These are phyloP conservation scores for Apiospora pterosperma DNA, from an alignment of 2,329 filamentous ascomycete species.

Conservation along the genomic window DNA sequence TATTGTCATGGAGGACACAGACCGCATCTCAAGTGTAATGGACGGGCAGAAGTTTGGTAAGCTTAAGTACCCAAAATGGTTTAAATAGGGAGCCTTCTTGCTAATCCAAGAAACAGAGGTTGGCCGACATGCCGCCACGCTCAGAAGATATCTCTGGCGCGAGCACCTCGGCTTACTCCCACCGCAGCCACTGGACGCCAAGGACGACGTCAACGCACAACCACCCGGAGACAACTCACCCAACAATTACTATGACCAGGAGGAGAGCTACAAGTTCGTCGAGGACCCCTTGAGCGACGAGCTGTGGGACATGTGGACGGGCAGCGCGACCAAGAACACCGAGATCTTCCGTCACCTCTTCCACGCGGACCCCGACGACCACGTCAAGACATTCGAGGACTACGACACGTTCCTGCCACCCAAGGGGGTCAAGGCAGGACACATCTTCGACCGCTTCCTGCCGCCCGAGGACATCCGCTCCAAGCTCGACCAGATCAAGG, in stretches of 20 bases:
- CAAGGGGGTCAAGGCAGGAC: conserved; percentile 72
- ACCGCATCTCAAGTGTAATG: conserved; percentile 70
- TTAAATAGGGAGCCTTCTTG: too few relatives aligned
- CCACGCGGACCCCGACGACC: conserved; percentile 85
- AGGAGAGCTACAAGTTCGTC: conserved; percentile 62
- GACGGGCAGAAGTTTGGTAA: conserved; percentile 63
- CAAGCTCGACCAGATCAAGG: conserved; percentile 76
- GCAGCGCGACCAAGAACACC: conserved; percentile 67
- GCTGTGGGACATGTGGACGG: conserved; percentile 67
- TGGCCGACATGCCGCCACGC: conserved; percentile 76
- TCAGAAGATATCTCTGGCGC: conserved; percentile 81
- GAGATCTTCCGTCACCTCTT: conserved; percentile 75
- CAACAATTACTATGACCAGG: conserved; percentile 59
- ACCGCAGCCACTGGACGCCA: conserved; percentile 66
- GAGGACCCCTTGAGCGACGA: conserved; percentile 67
- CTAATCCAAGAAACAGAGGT: conserved; percentile 42
- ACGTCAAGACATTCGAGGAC: conserved; percentile 85
- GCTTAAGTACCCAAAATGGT: neutral
- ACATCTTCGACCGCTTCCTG: conserved; percentile 79
- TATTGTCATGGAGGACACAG: conserved; percentile 84
- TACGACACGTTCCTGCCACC: conserved; percentile 77
- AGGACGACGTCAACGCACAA: conserved; percentile 65
- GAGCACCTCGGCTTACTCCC: conserved; percentile 84
- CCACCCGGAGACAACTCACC: conserved; percentile 64
- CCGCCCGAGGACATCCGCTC: conserved; percentile 68